Evolutionary conservation across 2,329 filamentous ascomycete genomes (phyloP).

Genomic region (Aspergillus carbonarius): DNA sequence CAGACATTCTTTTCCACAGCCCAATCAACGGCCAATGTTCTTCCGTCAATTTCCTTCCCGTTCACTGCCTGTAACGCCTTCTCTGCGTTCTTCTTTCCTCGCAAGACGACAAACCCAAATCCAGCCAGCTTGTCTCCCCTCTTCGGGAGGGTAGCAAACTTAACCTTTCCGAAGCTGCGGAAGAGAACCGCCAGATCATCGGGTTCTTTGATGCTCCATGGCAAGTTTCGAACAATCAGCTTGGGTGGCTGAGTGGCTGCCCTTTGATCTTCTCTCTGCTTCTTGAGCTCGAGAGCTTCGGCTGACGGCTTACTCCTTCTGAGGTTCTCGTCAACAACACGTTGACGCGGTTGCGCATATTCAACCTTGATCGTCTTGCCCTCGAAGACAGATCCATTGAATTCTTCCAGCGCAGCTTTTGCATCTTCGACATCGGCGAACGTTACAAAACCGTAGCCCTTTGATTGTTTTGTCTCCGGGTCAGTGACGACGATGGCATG

Average conservation of each 20-base stretch:
- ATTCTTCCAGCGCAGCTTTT: conserved; percentile 72
- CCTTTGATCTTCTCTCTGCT: conserved; percentile 56
- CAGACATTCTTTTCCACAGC: conserved; percentile 89
- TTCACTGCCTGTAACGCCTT: conserved; percentile 82
- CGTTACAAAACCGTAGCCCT: conserved; percentile 95
- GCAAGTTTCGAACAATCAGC: conserved; percentile 87
- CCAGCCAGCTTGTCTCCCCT: conserved; percentile 71
- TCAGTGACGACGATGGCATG: conserved; percentile 92
- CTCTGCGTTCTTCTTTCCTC: conserved; percentile 87
- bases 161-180: conserved; percentile 85
- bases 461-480: conserved; percentile 78
- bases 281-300: conserved; percentile 38
- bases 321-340: conserved; percentile 58
- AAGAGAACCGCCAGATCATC: conserved; percentile 80
- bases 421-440: conserved; percentile 94
- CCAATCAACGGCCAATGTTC: conserved; percentile 91
- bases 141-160: conserved; percentile 80
- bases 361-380: conserved; percentile 84
- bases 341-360: conserved; percentile 79
- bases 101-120: conserved; percentile 88
- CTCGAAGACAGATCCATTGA: conserved; percentile 74
- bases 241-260: conserved; percentile 65
- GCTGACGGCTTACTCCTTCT: conserved; percentile 42
- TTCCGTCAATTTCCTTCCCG: conserved; percentile 83
- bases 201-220: conserved; percentile 88